Conservation (phyloP, 345 rosid species). For the Hibiscus syriacus region DNA sequence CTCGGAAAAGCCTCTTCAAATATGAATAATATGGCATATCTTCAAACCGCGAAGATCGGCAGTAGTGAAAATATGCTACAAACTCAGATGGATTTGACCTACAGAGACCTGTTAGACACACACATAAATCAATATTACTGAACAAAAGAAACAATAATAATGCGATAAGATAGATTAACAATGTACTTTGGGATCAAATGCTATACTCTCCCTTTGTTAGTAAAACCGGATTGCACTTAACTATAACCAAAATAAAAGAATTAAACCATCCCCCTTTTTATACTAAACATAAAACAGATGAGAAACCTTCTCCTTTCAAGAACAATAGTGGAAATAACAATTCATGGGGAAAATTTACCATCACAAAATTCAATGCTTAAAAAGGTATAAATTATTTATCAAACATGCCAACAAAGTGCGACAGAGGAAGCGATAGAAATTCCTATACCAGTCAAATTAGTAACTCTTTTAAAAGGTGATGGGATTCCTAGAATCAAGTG, state of each 20-base stretch:
- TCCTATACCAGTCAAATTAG: conserved; percentile 1
- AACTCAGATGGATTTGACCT: conserved; percentile 64
- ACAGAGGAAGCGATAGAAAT: not conserved
- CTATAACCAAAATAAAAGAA: not conserved
- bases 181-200: not conserved
- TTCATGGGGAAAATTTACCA: not conserved
- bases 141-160: not conserved
- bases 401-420: not conserved
- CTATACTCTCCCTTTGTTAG: not conserved
- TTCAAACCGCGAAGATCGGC: conserved; percentile 69
- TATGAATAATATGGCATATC: conserved; percentile 82
- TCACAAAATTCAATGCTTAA: not conserved
- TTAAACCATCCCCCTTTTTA: not conserved
- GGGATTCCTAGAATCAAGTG: too few relatives aligned
- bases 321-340: not conserved
- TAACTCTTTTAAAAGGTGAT: too few relatives aligned
- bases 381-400: not conserved
- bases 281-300: not conserved
- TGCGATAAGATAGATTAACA: conserved; percentile 1
- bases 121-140: not conserved
- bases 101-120: conserved; percentile 52
- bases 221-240: not conserved
- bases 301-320: not conserved
- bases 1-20: conserved; percentile 78
- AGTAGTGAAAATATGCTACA: conserved; percentile 67